phyloP scores from a whole-genome alignment of 768 basidiomycete genomes.

The Serpula lacrymans region DNA sequence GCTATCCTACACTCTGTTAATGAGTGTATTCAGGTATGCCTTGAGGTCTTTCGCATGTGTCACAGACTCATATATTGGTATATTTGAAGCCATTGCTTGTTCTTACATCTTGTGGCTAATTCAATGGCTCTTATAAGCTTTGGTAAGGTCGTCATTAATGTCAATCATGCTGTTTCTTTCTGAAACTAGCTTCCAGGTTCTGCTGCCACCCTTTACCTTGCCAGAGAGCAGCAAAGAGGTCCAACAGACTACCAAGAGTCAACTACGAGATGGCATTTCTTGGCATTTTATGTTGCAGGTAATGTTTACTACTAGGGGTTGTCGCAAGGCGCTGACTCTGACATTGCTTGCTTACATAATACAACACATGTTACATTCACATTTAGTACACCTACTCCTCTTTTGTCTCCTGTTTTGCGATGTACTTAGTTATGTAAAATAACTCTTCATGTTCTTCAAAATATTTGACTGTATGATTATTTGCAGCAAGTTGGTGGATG shows the following conservation, averaged over 20 bases:
- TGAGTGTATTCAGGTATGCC: conserved; percentile 77
- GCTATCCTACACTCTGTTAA: conserved; percentile 70
- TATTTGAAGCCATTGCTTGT: conserved; percentile 55
- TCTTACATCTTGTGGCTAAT: conserved; percentile 73
- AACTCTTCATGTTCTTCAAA: too few species aligned
- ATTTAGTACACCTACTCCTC: too few species aligned
- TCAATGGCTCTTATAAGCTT: conserved; percentile 82
- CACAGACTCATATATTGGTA: too few species aligned
- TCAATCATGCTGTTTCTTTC: neutral
- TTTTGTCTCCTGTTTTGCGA: too few species aligned
- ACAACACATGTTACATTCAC: too few species aligned
- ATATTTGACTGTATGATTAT: too few species aligned
- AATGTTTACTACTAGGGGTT: neutral
- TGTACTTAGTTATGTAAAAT: too few species aligned
- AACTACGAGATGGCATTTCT: conserved; percentile 70
- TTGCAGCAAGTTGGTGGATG: too few species aligned
- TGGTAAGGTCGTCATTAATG: conserved; percentile 42
- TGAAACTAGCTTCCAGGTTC: conserved; percentile 42
- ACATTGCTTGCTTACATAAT: too few species aligned
- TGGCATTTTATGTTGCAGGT: conserved; percentile 82
- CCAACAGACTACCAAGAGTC: conserved; percentile 56
- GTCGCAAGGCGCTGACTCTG: too few species aligned
- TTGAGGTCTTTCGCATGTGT: neutral
- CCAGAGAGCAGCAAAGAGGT: conserved; percentile 42
- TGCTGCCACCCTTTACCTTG: conserved; percentile 57